Percentiles rank a stretch among this genome's conserved stretches.
Conservation (phyloP, 139 green algal genomes). For the Closterium sp. region DNA sequence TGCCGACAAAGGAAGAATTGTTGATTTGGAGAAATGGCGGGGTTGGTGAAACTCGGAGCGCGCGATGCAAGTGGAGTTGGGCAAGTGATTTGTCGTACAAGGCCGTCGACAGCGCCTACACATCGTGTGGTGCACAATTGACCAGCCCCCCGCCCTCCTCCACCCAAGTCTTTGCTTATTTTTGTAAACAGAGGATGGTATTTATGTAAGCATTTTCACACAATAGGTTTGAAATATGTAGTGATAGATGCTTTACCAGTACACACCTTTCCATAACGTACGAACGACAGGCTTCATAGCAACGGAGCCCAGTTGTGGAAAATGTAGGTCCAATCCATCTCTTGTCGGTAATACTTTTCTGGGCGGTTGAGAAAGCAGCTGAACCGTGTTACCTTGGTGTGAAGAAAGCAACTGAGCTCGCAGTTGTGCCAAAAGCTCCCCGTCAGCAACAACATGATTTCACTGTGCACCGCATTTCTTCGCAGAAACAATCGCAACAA, state of each 20-base stretch:
- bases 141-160: too few relatives aligned
- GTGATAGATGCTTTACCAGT: too few relatives aligned
- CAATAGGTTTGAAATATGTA: too few relatives aligned
- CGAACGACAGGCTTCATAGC: too few relatives aligned
- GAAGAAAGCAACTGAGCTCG: neutral
- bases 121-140: neutral
- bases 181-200: too few relatives aligned
- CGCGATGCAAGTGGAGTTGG: neutral
- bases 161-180: too few relatives aligned
- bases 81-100: neutral
- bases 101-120: neutral
- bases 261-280: too few relatives aligned
- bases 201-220: too few relatives aligned
- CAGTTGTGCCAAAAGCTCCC: neutral
- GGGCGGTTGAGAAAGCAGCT: neutral
- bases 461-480: neutral
- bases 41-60: neutral
- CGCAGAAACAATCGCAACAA: neutral
- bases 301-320: too few relatives aligned
- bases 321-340: too few relatives aligned
- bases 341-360: too few relatives aligned
- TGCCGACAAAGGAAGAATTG: neutral
- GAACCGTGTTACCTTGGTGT: neutral
- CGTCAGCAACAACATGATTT: neutral
- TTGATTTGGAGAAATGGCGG: neutral